Evolutionary conservation across 768 basidiomycete species (phyloP), one percentile per base, ranked within the genome.

Genomic region (Trametes punicea): DNA sequence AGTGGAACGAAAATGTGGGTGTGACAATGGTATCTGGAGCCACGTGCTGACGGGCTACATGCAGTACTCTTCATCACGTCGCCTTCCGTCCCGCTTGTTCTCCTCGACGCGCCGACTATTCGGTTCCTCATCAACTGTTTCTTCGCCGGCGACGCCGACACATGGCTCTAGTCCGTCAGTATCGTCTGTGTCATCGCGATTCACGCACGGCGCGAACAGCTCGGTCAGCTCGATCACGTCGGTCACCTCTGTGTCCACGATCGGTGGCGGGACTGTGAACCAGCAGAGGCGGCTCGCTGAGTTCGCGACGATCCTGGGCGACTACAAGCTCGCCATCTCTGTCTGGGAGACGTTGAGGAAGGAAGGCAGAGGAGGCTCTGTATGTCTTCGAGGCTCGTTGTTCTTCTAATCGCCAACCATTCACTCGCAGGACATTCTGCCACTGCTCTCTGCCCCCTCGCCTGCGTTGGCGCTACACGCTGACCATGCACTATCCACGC

Each of bases 231-330:
- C 68, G 11, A 55, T 69, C 15, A 31, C 65, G 10, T 66, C 72
- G 5, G 44, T 68, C 8, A 48, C 66, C 1, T 69, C 65, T 11
- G 23, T 57, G 1, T 63, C 59, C 3, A 62, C 60, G 1, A 56
- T 62, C 40, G 51, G 36, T 11, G 61, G 52, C 3, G 65, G 76
- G 25, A 77, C 81, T 6, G 82, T 83, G 6, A 77, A 85, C 4
- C 90, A 88, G 63, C 84, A 87, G 60, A 80, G 93, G 41, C 84
- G 96, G n/a, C 75, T 98, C 3, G 97, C 94, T 9, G 97, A 99
- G 70, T 95, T 98, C 72, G 86, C 93, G 8, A 97, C 97, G 18
- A 83, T 95, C 56, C 72, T 98, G 2, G 89, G 93, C 3, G 97
- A 99, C 70, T 84, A 85, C 69, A 93, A 90, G 63, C 77, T 95